Conservation (phyloP, 306 rosid species). For the Quercus dentata region DNA sequence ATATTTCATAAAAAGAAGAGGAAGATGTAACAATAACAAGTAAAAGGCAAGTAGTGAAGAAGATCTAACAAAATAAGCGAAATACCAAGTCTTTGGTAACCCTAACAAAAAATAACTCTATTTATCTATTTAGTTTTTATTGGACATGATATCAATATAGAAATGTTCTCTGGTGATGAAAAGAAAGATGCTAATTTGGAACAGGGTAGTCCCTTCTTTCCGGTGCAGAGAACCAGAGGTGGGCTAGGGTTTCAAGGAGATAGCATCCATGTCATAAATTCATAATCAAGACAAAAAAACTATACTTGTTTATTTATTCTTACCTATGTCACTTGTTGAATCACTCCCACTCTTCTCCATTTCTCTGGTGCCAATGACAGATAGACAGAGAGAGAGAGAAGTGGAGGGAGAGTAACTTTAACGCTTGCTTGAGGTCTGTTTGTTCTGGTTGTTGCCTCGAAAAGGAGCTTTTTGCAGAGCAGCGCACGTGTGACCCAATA, state of each 20-base stretch:
- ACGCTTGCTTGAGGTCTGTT: conserved; percentile 51
- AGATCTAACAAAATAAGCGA: not conserved
- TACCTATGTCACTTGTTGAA: conserved; percentile 34
- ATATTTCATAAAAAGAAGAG: not conserved
- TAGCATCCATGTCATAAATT: conserved; percentile 38
- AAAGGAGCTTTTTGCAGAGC: conserved; percentile 64
- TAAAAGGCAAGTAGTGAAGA: not conserved
- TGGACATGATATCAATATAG: conserved; percentile 9
- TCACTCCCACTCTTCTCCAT: conserved; percentile 9
- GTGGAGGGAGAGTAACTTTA: conserved; percentile 24
- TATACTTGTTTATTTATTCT: not conserved
- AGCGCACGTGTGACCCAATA: conserved; percentile 90
- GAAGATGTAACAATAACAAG: not conserved
- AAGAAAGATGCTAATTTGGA: conserved; percentile 5
- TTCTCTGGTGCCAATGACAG: conserved; percentile 29
- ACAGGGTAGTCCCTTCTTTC: conserved; percentile 15
- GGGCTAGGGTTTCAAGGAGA: conserved; percentile 67
- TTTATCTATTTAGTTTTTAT: not conserved
- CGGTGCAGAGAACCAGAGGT: conserved; percentile 31
- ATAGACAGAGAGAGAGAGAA: conserved; percentile 9
- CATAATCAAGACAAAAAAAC: conserved; percentile 47
- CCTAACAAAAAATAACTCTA: not conserved
- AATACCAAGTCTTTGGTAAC: not conserved
- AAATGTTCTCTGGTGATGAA: conserved; percentile 21
- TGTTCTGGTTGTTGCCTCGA: conserved; percentile 84